phyloP scores from a whole-genome alignment of 345 rosid species.

The Stellera chamaejasme region DNA sequence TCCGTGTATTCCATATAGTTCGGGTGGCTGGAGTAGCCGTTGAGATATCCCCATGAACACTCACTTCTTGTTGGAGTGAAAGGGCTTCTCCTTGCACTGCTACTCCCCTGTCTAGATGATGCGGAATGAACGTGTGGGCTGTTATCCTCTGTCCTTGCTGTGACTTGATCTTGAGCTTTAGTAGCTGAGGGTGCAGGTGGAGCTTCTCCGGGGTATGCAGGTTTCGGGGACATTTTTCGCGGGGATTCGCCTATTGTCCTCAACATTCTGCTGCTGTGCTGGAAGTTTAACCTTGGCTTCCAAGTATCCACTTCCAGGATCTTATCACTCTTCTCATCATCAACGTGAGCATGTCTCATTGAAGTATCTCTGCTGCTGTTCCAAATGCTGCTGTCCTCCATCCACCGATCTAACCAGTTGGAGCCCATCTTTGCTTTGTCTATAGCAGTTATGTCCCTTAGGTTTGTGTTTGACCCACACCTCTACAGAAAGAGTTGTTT shows the following conservation, averaged over 20 bases:
- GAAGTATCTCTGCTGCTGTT: conserved; percentile 22
- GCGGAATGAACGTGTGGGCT: conserved; percentile 62
- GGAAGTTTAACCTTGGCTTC: conserved; percentile 59
- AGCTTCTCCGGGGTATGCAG: conserved; percentile 33
- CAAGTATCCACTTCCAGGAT: conserved; percentile 94
- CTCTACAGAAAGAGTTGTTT: conserved; percentile 29
- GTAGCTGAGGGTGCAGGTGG: conserved; percentile 29
- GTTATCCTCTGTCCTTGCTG: conserved; percentile 42
- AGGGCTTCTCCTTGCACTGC: conserved; percentile 57
- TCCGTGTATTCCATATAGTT: conserved; percentile 94
- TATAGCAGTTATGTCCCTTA: conserved; percentile 24
- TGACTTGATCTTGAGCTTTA: conserved; percentile 22
- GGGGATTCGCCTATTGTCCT: conserved; percentile 32
- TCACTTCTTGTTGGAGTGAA: conserved; percentile 80
- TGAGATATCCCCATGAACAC: conserved; percentile 54
- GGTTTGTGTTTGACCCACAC: conserved; percentile 38
- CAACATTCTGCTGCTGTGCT: conserved; percentile 17
- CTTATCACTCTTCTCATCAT: conserved; percentile 64
- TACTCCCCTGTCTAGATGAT: conserved; percentile 58
- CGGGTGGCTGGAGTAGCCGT: conserved; percentile 57
- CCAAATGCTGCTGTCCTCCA: conserved; percentile 47
- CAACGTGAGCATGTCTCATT: conserved; percentile 21
- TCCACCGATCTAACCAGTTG: conserved; percentile 76
- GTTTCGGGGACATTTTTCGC: conserved; percentile 33
- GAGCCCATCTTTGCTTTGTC: conserved; percentile 35